Percentiles rank a stretch among this genome's conserved stretches.
These are phyloP conservation scores for Emericellopsis atlantica DNA, from an alignment of 2,329 filamentous ascomycete genomes.

Conservation along the genomic window DNA sequence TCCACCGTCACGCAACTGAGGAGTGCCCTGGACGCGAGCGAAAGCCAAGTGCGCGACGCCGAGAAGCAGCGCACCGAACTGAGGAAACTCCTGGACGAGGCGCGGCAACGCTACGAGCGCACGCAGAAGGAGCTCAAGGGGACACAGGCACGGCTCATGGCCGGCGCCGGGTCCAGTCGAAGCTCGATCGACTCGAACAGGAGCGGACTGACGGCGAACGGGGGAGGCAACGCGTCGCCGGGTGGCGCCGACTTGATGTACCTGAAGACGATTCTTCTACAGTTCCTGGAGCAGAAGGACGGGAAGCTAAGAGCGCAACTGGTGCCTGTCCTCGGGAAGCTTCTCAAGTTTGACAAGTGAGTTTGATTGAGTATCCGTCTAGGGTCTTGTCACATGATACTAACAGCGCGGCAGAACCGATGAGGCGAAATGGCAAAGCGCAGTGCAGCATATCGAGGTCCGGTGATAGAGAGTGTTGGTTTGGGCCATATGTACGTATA, in stretches of 20 bases:
- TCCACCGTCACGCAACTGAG: conserved; percentile 66
- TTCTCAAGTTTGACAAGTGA: conserved; percentile 66
- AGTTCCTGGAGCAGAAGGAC: conserved; percentile 73
- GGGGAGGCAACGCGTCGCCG: conserved; percentile 8
- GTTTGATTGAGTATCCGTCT: conserved; percentile 15
- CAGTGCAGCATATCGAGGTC: conserved; percentile 43
- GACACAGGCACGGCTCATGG: conserved; percentile 32
- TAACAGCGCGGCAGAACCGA: conserved; percentile 35
- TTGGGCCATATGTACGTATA: too few relatives aligned
- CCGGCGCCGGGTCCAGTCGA: conserved; percentile 27
- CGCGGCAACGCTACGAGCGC: conserved; percentile 65
- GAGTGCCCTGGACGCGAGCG: conserved; percentile 73
- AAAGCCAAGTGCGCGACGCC: conserved; percentile 69
- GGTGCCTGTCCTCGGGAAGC: conserved; percentile 63
- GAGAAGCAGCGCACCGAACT: conserved; percentile 74
- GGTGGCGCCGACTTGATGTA: conserved; percentile 44
- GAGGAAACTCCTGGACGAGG: conserved; percentile 65
- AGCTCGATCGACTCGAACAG: conserved; percentile 24
- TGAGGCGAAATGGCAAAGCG: conserved; percentile 77
- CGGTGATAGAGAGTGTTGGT: conserved; percentile 8
- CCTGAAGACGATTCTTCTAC: conserved; percentile 68
- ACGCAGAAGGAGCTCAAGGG: conserved; percentile 53
- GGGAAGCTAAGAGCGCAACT: conserved; percentile 63
- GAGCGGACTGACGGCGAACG: conserved; percentile 17
- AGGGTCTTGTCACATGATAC: neutral